Evolutionary conservation across 176 grass and related monocot genomes (phyloP), one percentile per base, ranked within the genome.

Genomic region (Phoenix roebelenii): DNA sequence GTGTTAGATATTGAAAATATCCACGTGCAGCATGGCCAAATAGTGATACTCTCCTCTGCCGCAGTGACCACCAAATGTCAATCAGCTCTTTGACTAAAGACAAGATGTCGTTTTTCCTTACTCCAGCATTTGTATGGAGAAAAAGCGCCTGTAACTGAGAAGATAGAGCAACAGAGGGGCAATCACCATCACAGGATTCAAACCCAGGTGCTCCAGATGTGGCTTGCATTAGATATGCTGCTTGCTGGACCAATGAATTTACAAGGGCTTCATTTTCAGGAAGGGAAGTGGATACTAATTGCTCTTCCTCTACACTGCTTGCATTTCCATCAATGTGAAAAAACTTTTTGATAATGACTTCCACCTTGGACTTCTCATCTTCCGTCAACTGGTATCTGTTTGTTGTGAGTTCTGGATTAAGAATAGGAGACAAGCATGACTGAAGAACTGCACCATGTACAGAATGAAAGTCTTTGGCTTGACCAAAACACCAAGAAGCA

Each of bases 401-500:
- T 49, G 74, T 30, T 39, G 83, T 77, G 80, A 96, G 74, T 81
- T 96, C 92, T 66, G 77, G 57, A 60, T 72, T 64, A 70, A 90
- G 92, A 87, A 74, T 25, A 71, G 77, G 54, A 61, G 83, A 88
- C 49, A 82, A 75, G 71, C 69, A 82, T 55, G 70, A 24, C 17
- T 59, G 79, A 50, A 80, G 71, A 68, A 76, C 73, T 71, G 61
- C 64, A 68, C 66, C 80, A 60, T 65, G 58, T 50, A 64, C 70
- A 79, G 79, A 73, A 58, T 78, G 53, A 48, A 81, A 90, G 49
- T 60, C 66, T 65, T 74, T 87, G 50, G 80, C 86, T 80, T 87
- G 83, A 57, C 55, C 22, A 65, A 88, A 90, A 75, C 92, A 96
- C 92, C 92, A 96, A 63, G 86, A 82, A 69, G 86, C 92, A 87